Evolutionary conservation across 257 asterid species (phyloP).

Genomic region (Gentiana dahurica): DNA sequence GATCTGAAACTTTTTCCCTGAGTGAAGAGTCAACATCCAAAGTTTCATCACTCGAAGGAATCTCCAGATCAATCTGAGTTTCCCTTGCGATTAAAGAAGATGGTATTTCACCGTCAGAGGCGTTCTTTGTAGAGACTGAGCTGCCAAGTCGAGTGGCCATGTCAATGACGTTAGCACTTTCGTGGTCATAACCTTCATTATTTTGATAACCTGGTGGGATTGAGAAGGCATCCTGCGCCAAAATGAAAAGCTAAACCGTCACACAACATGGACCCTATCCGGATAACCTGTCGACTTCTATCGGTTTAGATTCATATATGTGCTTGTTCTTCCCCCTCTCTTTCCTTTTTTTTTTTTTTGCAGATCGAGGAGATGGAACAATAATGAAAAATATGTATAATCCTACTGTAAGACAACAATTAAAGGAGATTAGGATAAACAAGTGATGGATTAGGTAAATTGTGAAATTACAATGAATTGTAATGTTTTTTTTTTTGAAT

Average conservation of each 20-base stretch:
- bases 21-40: conserved; percentile 14
- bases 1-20: conserved; percentile 12
- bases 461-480: too few relatives aligned
- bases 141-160: conserved; percentile 17
- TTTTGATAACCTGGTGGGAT: conserved; percentile 22
- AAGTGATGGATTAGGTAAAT: too few relatives aligned
- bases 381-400: too few relatives aligned
- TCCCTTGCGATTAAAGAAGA: conserved; percentile 15
- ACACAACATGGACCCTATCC: neutral
- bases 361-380: too few relatives aligned
- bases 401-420: neutral
- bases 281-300: neutral
- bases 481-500: too few relatives aligned
- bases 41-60: conserved; percentile 17
- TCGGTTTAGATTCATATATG: neutral
- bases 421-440: too few relatives aligned
- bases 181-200: conserved; percentile 13
- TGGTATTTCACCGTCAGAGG: conserved; percentile 13
- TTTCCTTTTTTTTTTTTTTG: neutral
- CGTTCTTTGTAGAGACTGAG: conserved; percentile 16
- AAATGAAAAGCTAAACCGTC: neutral
- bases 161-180: conserved; percentile 13
- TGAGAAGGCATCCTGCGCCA: conserved; percentile 31
- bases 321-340: neutral
- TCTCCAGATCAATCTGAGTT: conserved; percentile 19